These are phyloP conservation scores for Botryosphaeria dothidea DNA, from an alignment of 2,329 filamentous ascomycete genomes.

Conservation along the genomic window DNA sequence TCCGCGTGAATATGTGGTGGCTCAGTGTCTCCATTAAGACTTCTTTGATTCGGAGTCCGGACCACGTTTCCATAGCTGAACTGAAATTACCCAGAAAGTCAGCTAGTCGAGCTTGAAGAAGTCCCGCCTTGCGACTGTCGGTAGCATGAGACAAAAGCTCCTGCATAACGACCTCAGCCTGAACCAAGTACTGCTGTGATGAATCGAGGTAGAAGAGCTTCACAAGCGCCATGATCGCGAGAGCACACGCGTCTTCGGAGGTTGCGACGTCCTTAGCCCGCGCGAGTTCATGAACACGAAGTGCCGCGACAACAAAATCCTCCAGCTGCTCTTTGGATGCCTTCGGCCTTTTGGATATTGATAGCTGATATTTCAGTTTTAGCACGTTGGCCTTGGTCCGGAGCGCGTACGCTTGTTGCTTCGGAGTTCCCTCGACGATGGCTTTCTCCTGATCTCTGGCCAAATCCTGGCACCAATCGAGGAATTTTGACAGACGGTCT, in stretches of 20 bases:
- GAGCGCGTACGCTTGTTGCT: background rate
- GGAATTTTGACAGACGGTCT: constrained; percentile 2
- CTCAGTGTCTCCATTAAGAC: constrained; percentile 16
- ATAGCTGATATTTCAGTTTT: constrained; percentile 15
- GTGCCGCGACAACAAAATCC: background rate
- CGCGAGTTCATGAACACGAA: background rate
- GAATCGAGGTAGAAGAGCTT: constrained; percentile 11
- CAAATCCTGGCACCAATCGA: background rate
- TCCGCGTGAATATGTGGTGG: constrained; percentile 16
- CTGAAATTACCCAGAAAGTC: constrained; percentile 7
- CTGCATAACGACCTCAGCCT: constrained; percentile 5
- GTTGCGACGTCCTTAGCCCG: background rate
- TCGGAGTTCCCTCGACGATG: background rate
- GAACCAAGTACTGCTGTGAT: constrained; percentile 2
- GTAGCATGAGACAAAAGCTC: background rate
- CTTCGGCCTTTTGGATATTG: background rate
- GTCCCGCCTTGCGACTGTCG: constrained; percentile 16
- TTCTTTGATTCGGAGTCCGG: constrained; percentile 8
- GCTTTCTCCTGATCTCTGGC: background rate
- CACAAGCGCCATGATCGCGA: constrained; percentile 13
- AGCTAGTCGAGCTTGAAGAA: constrained; percentile 5
- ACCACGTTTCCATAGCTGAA: background rate
- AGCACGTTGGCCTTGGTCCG: constrained; percentile 6
- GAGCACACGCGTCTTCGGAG: constrained; percentile 7
- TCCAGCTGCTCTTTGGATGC: constrained; percentile 11